Evolutionary conservation across 352 stramenopile species (phyloP), one percentile per base, ranked within the genome.

Genomic region (Elongisporangium undulatum): DNA sequence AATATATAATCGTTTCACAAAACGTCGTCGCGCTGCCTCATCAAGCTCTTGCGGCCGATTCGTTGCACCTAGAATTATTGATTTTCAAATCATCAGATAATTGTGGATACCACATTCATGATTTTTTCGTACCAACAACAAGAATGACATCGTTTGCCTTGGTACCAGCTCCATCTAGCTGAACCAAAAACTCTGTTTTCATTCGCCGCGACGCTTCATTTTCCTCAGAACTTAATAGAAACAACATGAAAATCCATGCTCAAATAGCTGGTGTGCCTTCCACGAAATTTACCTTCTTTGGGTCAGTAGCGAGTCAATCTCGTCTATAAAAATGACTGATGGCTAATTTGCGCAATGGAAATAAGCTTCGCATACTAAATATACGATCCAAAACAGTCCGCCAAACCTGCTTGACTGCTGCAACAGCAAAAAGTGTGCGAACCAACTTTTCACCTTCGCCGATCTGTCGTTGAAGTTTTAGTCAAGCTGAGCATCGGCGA

Each of bases 271-370:
- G 4, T 16, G 6, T 38, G 1, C 26, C 26, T 12, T 10, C 7
- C 45, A 2, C 8, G 17, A 50, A 38, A 24, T 49, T 53, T 49
- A 90, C 74, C 90, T 98, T 65, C 98, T 75, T 74, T 99, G 89
- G 1, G 91, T 98, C 26, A 99, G 78, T 19, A 99, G 76, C 2
- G 96, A 99, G 76, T 99, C 98, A 62, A 99, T 98, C 77, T 99
- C 97, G 70, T 99, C 97, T 53, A 99, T 99, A 67, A 99, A 99
- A 51, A 99, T 97, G 2, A 99, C 95, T 0, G 94, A 94, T 9
- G 97, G 97, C 81, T 98, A 58, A 19, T 62, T 53, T n/a, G 16
- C 34, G 12, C 23, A 55, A 51, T 26, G 23, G 2, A 23, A 21
- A 12, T 16, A 26, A 49, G 16, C 21, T 21, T 62, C 9, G 1